A percentile compares a stretch with the other conserved stretches of the same genome.
phyloP scores from a whole-genome alignment of 1,139 yeast species.

The Kluyveromyces sp. region DNA sequence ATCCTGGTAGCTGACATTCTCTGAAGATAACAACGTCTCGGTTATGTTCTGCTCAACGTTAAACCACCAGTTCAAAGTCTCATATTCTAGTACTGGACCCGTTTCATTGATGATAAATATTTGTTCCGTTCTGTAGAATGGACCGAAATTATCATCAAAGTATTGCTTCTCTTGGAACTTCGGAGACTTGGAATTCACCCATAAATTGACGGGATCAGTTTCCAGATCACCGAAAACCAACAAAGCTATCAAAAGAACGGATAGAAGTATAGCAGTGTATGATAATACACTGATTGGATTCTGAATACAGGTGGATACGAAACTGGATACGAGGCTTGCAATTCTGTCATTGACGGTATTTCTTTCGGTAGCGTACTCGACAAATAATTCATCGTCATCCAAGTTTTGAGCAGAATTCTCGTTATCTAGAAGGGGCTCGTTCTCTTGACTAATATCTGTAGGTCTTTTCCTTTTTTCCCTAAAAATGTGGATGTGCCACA shows the following conservation, averaged over 20 bases:
- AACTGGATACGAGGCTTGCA: slow-evolving; percentile 34
- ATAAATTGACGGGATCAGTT: slow-evolving; percentile 69
- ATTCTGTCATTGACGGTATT: slow-evolving; percentile 15
- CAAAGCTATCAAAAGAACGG: slow-evolving; percentile 49
- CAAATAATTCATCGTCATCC: slow-evolving; percentile 12
- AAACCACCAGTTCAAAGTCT: slow-evolving; percentile 81
- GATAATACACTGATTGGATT: slow-evolving; percentile 53
- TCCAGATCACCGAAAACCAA: slow-evolving; percentile 51
- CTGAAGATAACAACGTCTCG: slow-evolving; percentile 20
- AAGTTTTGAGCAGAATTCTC: slow-evolving; percentile 22
- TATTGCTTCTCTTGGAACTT: slow-evolving; percentile 61
- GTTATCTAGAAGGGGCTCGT: slow-evolving; percentile 14
- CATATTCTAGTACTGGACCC: slow-evolving; percentile 58
- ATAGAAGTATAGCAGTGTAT: slow-evolving; percentile 39
- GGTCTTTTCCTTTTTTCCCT: slow-evolving; percentile 14
- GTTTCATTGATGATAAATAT: slow-evolving; percentile 66
- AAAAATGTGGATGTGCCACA: slow-evolving; percentile 32
- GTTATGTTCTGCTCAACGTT: slow-evolving; percentile 56
- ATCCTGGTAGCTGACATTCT: slow-evolving; percentile 43
- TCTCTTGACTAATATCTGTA: slow-evolving; percentile 7
- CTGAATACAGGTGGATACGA: slow-evolving; percentile 52
- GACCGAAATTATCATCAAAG: slow-evolving; percentile 80
- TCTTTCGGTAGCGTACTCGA: slow-evolving; percentile 14
- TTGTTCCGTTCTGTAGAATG: slow-evolving; percentile 86
- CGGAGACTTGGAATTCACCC: slow-evolving; percentile 83